Base-by-base conservation (phyloP, 2,329 filamentous ascomycete genomes). In the Rutstroemia sp. region DNA sequence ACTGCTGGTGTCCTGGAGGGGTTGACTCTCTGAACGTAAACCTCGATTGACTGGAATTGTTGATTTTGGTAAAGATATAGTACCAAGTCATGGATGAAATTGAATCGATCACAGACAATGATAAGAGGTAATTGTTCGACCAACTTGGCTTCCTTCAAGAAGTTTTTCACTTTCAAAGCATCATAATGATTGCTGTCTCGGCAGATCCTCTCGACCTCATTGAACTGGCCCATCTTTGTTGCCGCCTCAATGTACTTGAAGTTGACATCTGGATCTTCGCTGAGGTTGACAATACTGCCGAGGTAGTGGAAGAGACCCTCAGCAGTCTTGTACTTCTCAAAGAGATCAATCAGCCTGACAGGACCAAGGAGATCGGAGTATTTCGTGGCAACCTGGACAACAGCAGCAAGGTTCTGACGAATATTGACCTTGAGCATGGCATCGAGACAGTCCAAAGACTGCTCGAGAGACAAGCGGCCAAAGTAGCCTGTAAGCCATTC, bases 201-300 rank as follows among this genome's bases (percentile, higher is more conserved):
- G 77, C 92, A 97, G 68, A 99, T 92, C 54, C 94, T 88, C 79
- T 99, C 92, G 19, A 99, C 94, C 70, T 99, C 94, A 63, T 90
- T 92, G 69, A 96, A 83, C 73, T 99, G 92, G 30, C 87, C 85
- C 83, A 96, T 95, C 69, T 86, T 88, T 23, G 92, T 96, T 34
- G 95, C 94, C 56, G 94, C 91, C 75, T 99, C 92, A 58, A 99
- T 96, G 74, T 99, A 99, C 79, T 99, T 99, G 85, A 96, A 99
- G 71, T 94, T 88, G 30, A 99, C 94, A 70, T 99, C 94, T 21
- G 88, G 81, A 66, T 97, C 94, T 72, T 97, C 90, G 57, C 90
- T 95, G 49, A 99, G 79, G 71, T 99, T 99, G 73, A 99, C 92
- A 65, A 99, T 95, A 71, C 92, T 96, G 60, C 94, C 94, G 16